Evolutionary conservation across 2,329 filamentous ascomycete genomes (phyloP), one percentile per base, ranked within the genome.

Genomic region (Escovopsis sp.): DNA sequence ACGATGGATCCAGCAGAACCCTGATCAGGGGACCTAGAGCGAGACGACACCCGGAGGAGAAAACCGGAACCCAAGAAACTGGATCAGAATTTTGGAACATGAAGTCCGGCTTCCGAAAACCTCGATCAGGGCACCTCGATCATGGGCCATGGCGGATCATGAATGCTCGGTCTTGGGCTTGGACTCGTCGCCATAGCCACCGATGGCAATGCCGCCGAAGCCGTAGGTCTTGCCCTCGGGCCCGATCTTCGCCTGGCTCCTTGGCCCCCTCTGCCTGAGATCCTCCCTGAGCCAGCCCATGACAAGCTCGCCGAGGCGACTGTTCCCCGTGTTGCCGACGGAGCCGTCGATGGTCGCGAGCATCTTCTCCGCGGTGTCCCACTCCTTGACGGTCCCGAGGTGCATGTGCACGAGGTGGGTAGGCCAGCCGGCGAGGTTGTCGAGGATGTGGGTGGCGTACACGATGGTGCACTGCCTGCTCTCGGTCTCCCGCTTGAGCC

Each of bases 371-470:
- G 88, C 74, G 26, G 64, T 61, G 2, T 86, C 88, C 77, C 79
- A 92, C 57, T 92, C 82, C 65, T 84, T 87, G 42, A 94, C 79
- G 42, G 69, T 74, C 19, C 90, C 90, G 32, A 94, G 57, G 52
- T 86, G 79, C 88, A 98, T 94, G 55, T 96, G 88, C 34, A 93
- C 87, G 27, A 98, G 66, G 59, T 98, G 87, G 1, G 83, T 93
- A 6, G 90, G 90, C 90, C 90, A 98, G 15, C 79, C 77, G 1
- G 86, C 86, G 34, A 98, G 63, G 55, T 96, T 94, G 54, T 98
- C 90, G 46, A 98, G 62, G 43, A 98, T 94, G 58, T 98, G 90
- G 12, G 90, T 98, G 7, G 90, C 90, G 55, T 98, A 98, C 21
- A 98, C 86, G 48, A 98, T 83, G 4, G 90, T 94, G 53, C 87